These are phyloP conservation scores for Diaporthe sp. DNA, from an alignment of 2,329 filamentous ascomycete genomes.

Conservation along the genomic window DNA sequence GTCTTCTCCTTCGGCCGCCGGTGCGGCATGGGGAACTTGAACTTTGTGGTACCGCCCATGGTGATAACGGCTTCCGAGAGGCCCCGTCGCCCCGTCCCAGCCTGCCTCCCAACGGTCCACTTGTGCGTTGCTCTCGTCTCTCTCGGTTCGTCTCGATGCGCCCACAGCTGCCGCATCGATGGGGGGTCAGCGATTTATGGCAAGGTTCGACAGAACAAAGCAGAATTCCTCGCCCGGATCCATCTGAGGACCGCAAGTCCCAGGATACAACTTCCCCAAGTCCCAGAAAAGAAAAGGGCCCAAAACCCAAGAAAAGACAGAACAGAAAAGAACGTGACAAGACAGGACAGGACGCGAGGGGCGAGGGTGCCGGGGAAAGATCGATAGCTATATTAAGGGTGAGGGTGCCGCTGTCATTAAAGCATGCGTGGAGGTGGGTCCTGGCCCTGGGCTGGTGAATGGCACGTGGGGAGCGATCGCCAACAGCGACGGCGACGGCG, in stretches of 20 bases:
- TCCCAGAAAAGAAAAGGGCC: not conserved
- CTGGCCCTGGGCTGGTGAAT: slow-evolving; percentile 23
- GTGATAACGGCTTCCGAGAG: not conserved
- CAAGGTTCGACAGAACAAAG: not conserved
- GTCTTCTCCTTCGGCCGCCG: slow-evolving; percentile 54
- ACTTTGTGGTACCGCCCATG: slow-evolving; percentile 48
- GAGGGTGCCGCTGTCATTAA: slow-evolving; percentile 35
- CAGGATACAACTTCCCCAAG: slow-evolving; percentile 9
- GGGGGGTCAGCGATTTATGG: not conserved
- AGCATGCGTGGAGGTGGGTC: slow-evolving; percentile 35
- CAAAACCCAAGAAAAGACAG: not conserved
- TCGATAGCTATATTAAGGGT: slow-evolving; percentile 33
- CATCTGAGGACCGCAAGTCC: slow-evolving; percentile 30
- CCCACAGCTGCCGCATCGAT: not conserved
- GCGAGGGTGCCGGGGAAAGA: slow-evolving; percentile 12
- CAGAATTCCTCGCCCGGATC: slow-evolving; percentile 28
- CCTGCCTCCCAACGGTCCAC: not conserved
- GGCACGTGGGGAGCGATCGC: slow-evolving; percentile 28
- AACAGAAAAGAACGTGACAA: not conserved
- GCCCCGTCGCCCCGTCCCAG: not conserved
- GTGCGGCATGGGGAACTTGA: slow-evolving; percentile 60
- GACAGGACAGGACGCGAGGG: not conserved
- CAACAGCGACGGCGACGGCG: slow-evolving; percentile 10
- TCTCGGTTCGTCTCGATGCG: not conserved
- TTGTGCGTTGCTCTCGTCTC: not conserved